Evolutionary conservation across 2,329 filamentous ascomycete genomes (phyloP).

Genomic region (Aspergillus sp.): DNA sequence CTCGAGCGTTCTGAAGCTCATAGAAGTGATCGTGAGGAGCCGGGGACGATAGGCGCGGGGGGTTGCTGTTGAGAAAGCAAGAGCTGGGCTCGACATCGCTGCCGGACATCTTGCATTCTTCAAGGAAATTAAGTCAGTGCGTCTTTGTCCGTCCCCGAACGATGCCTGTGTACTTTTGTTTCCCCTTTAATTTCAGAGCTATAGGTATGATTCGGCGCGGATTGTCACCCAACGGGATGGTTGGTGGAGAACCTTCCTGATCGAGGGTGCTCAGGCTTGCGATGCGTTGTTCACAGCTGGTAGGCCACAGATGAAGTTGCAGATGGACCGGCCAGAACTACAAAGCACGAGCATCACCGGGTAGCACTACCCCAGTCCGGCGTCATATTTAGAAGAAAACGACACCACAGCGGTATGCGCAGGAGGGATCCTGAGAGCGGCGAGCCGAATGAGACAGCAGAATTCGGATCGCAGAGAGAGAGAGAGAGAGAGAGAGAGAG

Average conservation of each 20-base stretch:
- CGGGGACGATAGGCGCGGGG: conserved; percentile 31
- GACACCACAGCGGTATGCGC: conserved; percentile 13
- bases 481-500: background rate
- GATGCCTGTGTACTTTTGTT: conserved; percentile 4
- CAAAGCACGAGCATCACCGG: conserved; percentile 34
- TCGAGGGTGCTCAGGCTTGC: conserved; percentile 25
- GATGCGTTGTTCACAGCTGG: conserved; percentile 40
- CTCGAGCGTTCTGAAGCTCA: conserved; percentile 21
- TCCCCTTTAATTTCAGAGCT: conserved; percentile 4
- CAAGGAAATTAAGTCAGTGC: conserved; percentile 24
- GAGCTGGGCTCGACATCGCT: conserved; percentile 40
- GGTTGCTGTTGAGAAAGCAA: conserved; percentile 30
- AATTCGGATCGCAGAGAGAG: background rate
- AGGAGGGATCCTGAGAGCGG: background rate
- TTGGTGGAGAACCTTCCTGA: conserved; percentile 27
- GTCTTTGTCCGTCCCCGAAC: conserved; percentile 4
- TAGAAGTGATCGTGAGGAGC: conserved; percentile 22
- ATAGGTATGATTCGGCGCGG: background rate
- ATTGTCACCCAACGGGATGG: conserved; percentile 19
- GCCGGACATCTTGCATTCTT: conserved; percentile 44
- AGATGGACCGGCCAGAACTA: conserved; percentile 35
- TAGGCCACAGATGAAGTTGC: conserved; percentile 34
- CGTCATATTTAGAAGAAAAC: conserved; percentile 33
- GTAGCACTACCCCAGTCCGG: conserved; percentile 34
- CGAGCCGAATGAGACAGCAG: background rate